A percentile compares a stretch with the other conserved stretches of the same genome.
Conservation (phyloP, 2,329 filamentous ascomycete genomes). For the Didymella lethalis region DNA sequence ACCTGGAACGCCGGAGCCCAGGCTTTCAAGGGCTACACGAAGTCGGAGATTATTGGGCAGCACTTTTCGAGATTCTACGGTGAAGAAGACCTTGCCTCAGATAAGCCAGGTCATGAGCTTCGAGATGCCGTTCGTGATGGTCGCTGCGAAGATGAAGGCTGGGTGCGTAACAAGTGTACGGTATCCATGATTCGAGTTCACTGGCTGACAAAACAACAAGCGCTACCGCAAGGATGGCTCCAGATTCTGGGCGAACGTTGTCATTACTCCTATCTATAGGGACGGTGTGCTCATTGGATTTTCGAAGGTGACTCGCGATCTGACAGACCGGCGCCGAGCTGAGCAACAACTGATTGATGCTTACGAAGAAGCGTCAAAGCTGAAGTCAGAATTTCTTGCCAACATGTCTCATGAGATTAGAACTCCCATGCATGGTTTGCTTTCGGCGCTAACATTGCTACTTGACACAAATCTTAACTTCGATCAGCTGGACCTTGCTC, state of each 20-base stretch:
- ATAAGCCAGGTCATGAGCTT: conserved; percentile 63
- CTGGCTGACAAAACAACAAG: conserved; percentile 28
- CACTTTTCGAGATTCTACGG: conserved; percentile 68
- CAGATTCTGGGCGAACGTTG: conserved; percentile 67
- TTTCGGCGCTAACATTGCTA: conserved; percentile 66
- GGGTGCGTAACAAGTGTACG: conserved; percentile 28
- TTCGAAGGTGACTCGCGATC: conserved; percentile 66
- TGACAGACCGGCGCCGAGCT: conserved; percentile 64
- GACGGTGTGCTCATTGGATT: conserved; percentile 64
- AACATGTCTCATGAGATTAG: conserved; percentile 72
- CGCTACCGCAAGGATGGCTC: conserved; percentile 66
- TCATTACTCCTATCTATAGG: conserved; percentile 65
- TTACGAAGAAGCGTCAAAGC: conserved; percentile 68
- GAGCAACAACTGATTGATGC: conserved; percentile 64
- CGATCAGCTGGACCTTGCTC: conserved; percentile 64
- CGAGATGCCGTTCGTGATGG: conserved; percentile 63
- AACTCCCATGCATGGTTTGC: conserved; percentile 69
- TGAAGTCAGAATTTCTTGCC: conserved; percentile 68
- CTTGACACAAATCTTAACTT: conserved; percentile 61
- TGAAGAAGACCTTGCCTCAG: conserved; percentile 57
- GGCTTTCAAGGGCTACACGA: conserved; percentile 63
- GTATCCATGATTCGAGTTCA: no score
- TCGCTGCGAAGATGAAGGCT: conserved; percentile 66
- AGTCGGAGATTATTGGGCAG: conserved; percentile 63
- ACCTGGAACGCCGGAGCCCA: conserved; percentile 67